Percentiles rank a stretch among this genome's conserved stretches.
Evolutionary conservation across 164 flowering plant species (phyloP).

Genomic region (Vitis cinerea): DNA sequence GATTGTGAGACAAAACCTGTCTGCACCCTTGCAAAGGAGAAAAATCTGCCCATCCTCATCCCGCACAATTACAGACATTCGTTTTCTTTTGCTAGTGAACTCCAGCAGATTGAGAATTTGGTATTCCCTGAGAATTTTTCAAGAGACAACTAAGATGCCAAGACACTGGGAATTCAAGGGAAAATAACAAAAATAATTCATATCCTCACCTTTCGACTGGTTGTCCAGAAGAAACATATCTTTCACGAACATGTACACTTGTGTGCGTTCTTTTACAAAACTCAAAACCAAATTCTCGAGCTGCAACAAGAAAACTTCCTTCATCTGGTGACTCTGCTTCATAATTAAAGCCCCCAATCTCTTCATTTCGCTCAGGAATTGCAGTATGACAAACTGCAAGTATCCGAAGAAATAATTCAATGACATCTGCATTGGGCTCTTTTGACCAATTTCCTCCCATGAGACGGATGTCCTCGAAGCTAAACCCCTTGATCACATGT

Average conservation of each 20-base stretch:
- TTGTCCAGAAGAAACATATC: slow-evolving; percentile 47
- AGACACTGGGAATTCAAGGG: not conserved
- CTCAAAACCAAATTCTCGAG: slow-evolving; percentile 94
- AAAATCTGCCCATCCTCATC: slow-evolving; percentile 82
- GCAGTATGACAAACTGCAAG: slow-evolving; percentile 92
- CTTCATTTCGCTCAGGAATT: slow-evolving; percentile 80
- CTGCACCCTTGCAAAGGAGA: slow-evolving; percentile 97
- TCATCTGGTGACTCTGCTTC: slow-evolving; percentile 99
- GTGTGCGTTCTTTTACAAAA: slow-evolving; percentile 84
- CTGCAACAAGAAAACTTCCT: slow-evolving; percentile 90
- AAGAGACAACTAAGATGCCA: slow-evolving; percentile 12
- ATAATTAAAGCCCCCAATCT: slow-evolving; percentile 60
- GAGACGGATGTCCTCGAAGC: slow-evolving; percentile 76
- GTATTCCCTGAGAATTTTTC: slow-evolving; percentile 62
- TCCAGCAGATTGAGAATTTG: slow-evolving; percentile 79
- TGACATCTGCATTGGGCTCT: slow-evolving; percentile 48
- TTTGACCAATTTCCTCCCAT: slow-evolving; percentile 78
- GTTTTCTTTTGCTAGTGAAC: slow-evolving; percentile 91
- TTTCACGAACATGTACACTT: slow-evolving; percentile 71
- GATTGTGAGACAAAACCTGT: slow-evolving; percentile 60
- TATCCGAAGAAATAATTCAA: slow-evolving; percentile 66
- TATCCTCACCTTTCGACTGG: slow-evolving; percentile 68
- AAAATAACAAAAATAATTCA: not conserved
- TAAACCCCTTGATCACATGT: slow-evolving; percentile 67
- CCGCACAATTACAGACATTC: slow-evolving; percentile 89